These are phyloP conservation scores for Aspergillus pseudoglaucus DNA, from an alignment of 2,329 filamentous ascomycete genomes.

Conservation along the genomic window DNA sequence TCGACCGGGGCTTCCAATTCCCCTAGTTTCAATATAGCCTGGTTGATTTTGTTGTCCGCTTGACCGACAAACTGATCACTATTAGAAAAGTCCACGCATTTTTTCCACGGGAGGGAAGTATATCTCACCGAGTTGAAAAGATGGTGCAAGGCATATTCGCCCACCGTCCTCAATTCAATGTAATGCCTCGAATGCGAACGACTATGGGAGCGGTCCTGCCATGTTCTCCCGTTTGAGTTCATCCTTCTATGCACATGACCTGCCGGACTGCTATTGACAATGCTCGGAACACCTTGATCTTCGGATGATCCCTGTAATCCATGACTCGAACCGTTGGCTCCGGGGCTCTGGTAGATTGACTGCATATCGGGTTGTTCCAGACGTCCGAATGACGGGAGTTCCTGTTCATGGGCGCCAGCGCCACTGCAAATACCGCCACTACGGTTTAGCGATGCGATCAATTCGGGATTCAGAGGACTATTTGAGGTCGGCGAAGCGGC, in stretches of 20 bases:
- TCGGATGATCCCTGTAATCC: slow-evolving; percentile 16
- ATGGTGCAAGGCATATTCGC: slow-evolving; percentile 94
- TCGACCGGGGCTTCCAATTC: slow-evolving; percentile 82
- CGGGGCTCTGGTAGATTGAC: slow-evolving; percentile 22
- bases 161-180: slow-evolving; percentile 84
- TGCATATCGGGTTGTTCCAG: slow-evolving; percentile 28
- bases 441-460: slow-evolving; percentile 64
- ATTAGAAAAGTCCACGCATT: slow-evolving; percentile 23
- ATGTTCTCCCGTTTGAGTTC: slow-evolving; percentile 59
- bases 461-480: slow-evolving; percentile 81
- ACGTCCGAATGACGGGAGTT: slow-evolving; percentile 31
- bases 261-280: slow-evolving; percentile 17
- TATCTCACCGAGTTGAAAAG: slow-evolving; percentile 76
- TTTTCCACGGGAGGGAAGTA: neutral
- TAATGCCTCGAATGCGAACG: slow-evolving; percentile 68
- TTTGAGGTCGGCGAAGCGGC: slow-evolving; percentile 59
- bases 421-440: slow-evolving; percentile 18
- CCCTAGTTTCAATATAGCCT: slow-evolving; percentile 72
- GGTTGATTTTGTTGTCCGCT: slow-evolving; percentile 92
- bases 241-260: slow-evolving; percentile 30
- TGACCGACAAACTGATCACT: slow-evolving; percentile 71
- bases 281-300: slow-evolving; percentile 29
- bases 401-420: slow-evolving; percentile 42
- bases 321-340: slow-evolving; percentile 35
- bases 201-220: slow-evolving; percentile 66